Base-by-base conservation (phyloP, 306 rosid species). In the Casuarina cunninghamiana region DNA sequence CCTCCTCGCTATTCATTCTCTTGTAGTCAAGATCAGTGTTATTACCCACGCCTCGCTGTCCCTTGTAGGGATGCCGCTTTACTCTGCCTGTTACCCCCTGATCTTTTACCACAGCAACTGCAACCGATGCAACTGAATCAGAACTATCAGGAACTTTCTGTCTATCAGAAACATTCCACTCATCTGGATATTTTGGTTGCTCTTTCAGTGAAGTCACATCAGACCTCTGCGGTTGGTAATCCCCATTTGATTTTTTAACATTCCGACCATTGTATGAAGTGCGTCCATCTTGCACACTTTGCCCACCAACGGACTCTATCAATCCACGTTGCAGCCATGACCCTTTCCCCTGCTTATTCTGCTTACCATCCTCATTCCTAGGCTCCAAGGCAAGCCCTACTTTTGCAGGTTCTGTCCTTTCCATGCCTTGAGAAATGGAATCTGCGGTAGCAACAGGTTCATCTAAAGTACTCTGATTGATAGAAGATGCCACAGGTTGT, bases 241-340 rank as follows among this genome's bases (percentile, higher is more conserved):
- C 81, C 73, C 80, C 92, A 65, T 55, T 72, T 75, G 84, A 65
- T 69, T 75, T 83, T 80, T 79, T 83, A 78, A 79, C 83, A 82
- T 46, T 83, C 75, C 74, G 81, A 76, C 43, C 74, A 77, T 79
- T 57, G 79, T 78, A 80, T 74, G 84, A 80, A 86, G 78, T 75
- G 80, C 69, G 77, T 66, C 66, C 90, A 71, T 83, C 91, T 77
- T 69, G 88, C 74, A 87, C 65, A 66, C 84, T 89, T 74, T 87
- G 94, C 45, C 69, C 80, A 61, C 69, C 63, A 19, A 80, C 78
- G 50, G 87, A 76, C 71, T 88, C 96, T 10, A 81, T 72, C 38
- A 75, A 61, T 57, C 86, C 96, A 37, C 93, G 86, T 79, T 89
- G 97, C 78, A 65, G 70, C 98, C 96, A 91, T 5, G 96, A 89